Base-by-base conservation (phyloP, 108 stramenopile species). In the Schizochytrium sp. region DNA sequence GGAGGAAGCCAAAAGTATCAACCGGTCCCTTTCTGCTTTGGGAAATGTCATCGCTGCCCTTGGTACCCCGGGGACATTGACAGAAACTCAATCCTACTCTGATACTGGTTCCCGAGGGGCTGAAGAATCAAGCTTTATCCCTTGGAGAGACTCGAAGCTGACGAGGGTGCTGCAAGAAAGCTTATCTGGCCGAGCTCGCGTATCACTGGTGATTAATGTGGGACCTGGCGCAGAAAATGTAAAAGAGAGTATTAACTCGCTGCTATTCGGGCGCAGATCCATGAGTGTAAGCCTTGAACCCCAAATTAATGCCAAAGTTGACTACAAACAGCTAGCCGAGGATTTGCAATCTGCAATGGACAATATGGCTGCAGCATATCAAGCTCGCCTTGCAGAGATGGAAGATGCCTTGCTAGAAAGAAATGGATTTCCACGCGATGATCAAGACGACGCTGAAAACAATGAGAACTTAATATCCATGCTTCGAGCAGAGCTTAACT, bases 31-130 rank as follows among this genome's bases (percentile, higher is more conserved):
- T 17, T 72, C 91, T 2, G 91, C 91, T 3, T 76, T 92, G 0
- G 91, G 91, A 13, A 92, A 92, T n/a, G 91, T 92, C 56, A 92
- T 92, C n/a, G 91, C 91, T 4, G 89, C 89, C n/a, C 88, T 92
- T 2, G 40, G 88, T 5, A 7, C 60, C 12, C 17, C 17, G 28
- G 17, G 8, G 13, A 5, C 59, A n/a, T 17, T n/a, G 59, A 60
- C 19, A n/a, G 28, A n/a, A 17, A n/a, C 28, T n/a, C 19, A 60
- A 17, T n/a, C 59, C 59, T 1, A 60, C 59, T n/a, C 28, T n/a
- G 8, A 41, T 2, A 10, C 40, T 12, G 45, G 57, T 0, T 44
- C 61, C 19, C 10, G 45, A 5, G 40, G n/a, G 3, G 13, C 40
- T 28, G 59, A 44, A 2, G 15, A 45, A 13, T 17, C 44, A 8